Conservation (phyloP, 2,329 filamentous ascomycete species). For the Ophiostoma montium region DNA sequence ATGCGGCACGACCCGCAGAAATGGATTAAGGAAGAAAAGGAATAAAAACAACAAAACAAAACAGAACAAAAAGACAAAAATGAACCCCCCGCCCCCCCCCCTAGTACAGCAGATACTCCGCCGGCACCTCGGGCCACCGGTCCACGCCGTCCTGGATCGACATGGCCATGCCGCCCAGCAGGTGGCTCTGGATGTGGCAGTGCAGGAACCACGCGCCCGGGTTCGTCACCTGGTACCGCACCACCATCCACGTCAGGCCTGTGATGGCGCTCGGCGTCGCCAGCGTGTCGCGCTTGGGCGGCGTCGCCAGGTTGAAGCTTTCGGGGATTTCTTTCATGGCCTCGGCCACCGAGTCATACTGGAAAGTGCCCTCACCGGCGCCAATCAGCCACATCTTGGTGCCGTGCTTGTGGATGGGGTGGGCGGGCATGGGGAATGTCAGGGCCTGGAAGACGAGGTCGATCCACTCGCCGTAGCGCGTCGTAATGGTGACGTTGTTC, state of each 20-base stretch:
- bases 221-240: constrained; percentile 37
- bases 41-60: no score
- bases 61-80: background rate
- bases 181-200: constrained; percentile 41
- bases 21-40: no score
- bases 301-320: constrained; percentile 42
- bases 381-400: constrained; percentile 46
- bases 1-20: no score
- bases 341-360: constrained; percentile 37
- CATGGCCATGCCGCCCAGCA: constrained; percentile 40
- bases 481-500: constrained; percentile 35
- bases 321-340: constrained; percentile 31
- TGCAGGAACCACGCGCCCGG: constrained; percentile 41
- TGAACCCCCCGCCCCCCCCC: background rate
- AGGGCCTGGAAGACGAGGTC: constrained; percentile 37
- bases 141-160: constrained; percentile 35
- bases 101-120: background rate
- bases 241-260: constrained; percentile 30
- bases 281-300: constrained; percentile 37
- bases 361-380: constrained; percentile 33
- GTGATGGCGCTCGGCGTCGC: constrained; percentile 22
- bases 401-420: constrained; percentile 51
- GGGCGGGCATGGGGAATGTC: constrained; percentile 34
- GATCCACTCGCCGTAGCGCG: constrained; percentile 34
- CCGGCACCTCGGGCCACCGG: constrained; percentile 27